Evolutionary conservation across 768 basidiomycete genomes (phyloP), one percentile per base, ranked within the genome.

Genomic region (Rhizopogon rudus): DNA sequence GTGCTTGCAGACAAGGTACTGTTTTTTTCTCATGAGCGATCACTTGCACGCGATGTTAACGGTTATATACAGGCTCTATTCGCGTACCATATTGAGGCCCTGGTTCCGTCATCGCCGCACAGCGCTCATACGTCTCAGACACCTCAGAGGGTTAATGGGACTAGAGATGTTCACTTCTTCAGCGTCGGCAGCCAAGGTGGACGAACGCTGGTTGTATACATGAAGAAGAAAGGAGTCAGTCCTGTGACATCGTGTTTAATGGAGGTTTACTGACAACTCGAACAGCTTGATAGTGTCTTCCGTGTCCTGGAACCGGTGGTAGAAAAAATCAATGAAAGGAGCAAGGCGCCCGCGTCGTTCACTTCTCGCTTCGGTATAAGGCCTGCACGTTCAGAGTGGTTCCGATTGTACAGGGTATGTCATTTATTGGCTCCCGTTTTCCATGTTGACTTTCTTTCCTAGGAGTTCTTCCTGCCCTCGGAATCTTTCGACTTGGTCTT

Each of bases 231-330:
- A 74, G 91, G 91, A 42, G 84, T 84, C 60, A 37, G 80, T 66
- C 3, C 14, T n/a, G 9, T 8, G 12, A 20, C 20, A 62, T 61
- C 58, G 65, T 42, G 63, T 35, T 25, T 46, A n/a, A 7, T 16
- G 22, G 5, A 14, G 13, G 20, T 12, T 44, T 48, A 22, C 37
- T 63, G 49, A 57, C 45, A 25, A 41, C 39, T 2, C 31, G 44
- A 35, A 20, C 50, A 85, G 80, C 77, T 91, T 60, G 92, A 96
- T 64, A 94, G 91, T 54, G 88, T 97, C 49, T 98, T 99, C 81
- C 91, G 91, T 52, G 93, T 96, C 6, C 80, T 99, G n/a, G 96
- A 99, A 61, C 96, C 96, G 3, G 91, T 98, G n/a, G 80, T 85
- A 3, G 91, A 87, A 61, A 92, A 91, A 70, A 93, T 88, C 62